A percentile compares a stretch with the other conserved stretches of the same genome.
phyloP scores from a whole-genome alignment of 345 rosid genomes.

The Eucalyptus polybractea region DNA sequence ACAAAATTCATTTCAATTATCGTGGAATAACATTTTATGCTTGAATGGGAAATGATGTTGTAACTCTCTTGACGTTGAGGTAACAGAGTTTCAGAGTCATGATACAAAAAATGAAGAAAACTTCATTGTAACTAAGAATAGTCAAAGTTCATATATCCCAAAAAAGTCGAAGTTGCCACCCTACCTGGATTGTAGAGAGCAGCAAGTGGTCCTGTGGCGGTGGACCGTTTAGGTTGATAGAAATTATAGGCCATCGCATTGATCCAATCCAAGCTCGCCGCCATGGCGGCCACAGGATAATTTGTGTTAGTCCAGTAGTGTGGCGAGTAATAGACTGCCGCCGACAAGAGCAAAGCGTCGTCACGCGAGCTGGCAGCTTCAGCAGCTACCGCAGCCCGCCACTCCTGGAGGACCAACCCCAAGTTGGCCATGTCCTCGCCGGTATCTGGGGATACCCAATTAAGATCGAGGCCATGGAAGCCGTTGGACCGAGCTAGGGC shows the following conservation, averaged over 20 bases:
- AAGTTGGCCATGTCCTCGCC: constrained; percentile 27
- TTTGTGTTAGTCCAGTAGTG: not conserved
- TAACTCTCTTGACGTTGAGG: not conserved
- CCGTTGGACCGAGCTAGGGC: constrained; percentile 25
- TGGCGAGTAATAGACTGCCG: constrained; percentile 24
- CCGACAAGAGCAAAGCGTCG: constrained; percentile 23
- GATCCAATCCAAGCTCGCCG: constrained; percentile 42
- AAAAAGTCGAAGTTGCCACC: not conserved
- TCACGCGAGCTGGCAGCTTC: constrained; percentile 25
- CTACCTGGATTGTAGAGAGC: constrained; percentile 40
- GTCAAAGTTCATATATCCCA: not conserved
- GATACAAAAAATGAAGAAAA: not conserved
- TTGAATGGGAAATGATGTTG: not conserved
- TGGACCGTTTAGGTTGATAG: constrained; percentile 26
- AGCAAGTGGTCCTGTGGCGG: constrained; percentile 43
- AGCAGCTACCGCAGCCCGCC: constrained; percentile 26
- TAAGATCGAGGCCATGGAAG: constrained; percentile 54
- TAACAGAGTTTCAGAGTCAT: not conserved
- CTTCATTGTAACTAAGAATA: not conserved
- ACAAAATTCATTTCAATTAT: not conserved
- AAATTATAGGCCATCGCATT: constrained; percentile 53
- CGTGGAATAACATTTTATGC: not conserved
- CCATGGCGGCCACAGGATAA: constrained; percentile 28
- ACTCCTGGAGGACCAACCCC: constrained; percentile 23
- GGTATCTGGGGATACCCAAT: constrained; percentile 35